These are phyloP conservation scores for Allium fistulosum DNA, from an alignment of 106 monocot species.

Conservation along the genomic window DNA sequence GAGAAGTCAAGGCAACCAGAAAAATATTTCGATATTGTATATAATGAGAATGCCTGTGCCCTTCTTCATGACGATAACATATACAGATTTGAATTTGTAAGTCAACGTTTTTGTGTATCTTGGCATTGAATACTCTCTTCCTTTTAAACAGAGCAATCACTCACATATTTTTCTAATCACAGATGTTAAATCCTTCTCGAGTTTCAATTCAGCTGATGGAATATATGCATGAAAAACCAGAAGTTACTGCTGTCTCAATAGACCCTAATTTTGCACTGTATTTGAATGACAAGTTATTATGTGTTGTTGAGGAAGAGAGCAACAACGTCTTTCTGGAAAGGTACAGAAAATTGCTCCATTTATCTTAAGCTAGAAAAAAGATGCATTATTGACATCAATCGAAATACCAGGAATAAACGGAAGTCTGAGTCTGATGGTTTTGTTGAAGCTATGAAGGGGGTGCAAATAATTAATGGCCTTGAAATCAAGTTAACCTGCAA, in stretches of 20 bases:
- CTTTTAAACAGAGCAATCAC: background rate
- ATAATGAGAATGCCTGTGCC: slow-evolving; percentile 88
- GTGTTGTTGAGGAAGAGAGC: slow-evolving; percentile 19
- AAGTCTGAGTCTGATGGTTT: slow-evolving; percentile 45
- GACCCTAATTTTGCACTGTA: slow-evolving; percentile 72
- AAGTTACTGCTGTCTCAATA: slow-evolving; percentile 71
- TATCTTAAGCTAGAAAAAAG: background rate
- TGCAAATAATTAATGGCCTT: slow-evolving; percentile 62
- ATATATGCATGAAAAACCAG: slow-evolving; percentile 60
- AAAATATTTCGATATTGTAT: slow-evolving; percentile 53
- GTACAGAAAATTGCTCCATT: slow-evolving; percentile 11
- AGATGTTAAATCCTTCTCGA: slow-evolving; percentile 44
- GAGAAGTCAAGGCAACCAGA: slow-evolving; percentile 65
- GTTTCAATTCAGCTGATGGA: slow-evolving; percentile 90
- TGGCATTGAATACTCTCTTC: background rate
- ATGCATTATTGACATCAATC: background rate
- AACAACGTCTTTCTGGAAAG: slow-evolving; percentile 33
- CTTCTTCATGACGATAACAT: slow-evolving; percentile 78
- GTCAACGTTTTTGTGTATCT: slow-evolving; percentile 7
- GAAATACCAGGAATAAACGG: slow-evolving; percentile 57
- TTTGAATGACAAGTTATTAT: slow-evolving; percentile 64
- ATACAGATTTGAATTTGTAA: slow-evolving; percentile 81
- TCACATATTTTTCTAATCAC: slow-evolving; percentile 10
- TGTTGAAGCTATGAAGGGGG: slow-evolving; percentile 49
- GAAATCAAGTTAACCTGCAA: slow-evolving; percentile 86